phyloP scores from a whole-genome alignment of 208 protist genomes.

The Acanthamoeba lenticulata region DNA sequence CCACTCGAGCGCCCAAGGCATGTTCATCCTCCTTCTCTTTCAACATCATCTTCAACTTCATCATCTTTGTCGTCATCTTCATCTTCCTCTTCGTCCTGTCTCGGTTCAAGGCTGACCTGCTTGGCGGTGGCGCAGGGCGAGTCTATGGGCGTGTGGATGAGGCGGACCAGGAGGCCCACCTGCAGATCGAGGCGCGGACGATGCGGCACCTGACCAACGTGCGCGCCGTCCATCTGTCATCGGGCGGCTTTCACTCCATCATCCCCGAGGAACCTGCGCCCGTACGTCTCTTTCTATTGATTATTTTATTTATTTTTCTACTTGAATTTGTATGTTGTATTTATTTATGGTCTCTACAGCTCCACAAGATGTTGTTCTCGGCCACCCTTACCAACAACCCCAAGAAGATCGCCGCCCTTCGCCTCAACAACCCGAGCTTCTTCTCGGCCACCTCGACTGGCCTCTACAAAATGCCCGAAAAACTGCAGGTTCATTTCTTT shows the following conservation, averaged over 20 bases:
- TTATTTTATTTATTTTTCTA: not conserved
- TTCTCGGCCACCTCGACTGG: slow-evolving; percentile 71
- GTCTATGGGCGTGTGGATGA: slow-evolving; percentile 36
- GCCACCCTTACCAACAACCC: slow-evolving; percentile 89
- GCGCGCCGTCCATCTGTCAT: slow-evolving; percentile 28
- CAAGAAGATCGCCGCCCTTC: slow-evolving; percentile 83
- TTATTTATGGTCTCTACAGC: not conserved
- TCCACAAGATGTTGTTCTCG: slow-evolving; percentile 88
- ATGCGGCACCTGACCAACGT: slow-evolving; percentile 49
- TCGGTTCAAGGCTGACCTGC: no score
- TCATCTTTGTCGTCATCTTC: no score
- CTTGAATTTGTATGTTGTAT: not conserved
- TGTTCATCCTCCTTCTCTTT: not conserved
- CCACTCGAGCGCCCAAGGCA: not conserved
- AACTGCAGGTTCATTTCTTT: slow-evolving; percentile 68
- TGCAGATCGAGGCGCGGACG: slow-evolving; percentile 31
- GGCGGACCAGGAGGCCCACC: not conserved
- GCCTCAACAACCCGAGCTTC: slow-evolving; percentile 82
- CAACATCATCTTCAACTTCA: not conserved
- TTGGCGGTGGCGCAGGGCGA: not conserved
- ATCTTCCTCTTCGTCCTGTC: no score
- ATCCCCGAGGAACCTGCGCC: slow-evolving; percentile 35
- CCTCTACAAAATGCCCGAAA: slow-evolving; percentile 78
- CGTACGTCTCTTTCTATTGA: not conserved
- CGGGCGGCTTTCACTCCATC: not conserved